Percentiles rank a stretch among this genome's conserved stretches.
Conservation (phyloP, 1,284 basidiomycete genomes). For the Rhodotorula sp. region DNA sequence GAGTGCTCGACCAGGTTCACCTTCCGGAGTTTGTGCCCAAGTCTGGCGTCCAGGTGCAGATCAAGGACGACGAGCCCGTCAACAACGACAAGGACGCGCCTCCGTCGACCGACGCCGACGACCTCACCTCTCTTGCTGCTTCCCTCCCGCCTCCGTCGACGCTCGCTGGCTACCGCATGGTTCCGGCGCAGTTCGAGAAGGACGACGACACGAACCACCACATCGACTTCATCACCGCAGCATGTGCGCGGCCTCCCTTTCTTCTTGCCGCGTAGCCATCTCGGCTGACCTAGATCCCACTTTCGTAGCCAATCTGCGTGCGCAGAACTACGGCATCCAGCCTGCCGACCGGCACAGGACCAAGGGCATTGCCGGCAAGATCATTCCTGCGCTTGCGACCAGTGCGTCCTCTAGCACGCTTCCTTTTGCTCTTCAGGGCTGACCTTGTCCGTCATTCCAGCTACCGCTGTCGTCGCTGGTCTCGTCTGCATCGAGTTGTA, state of each 20-base stretch:
- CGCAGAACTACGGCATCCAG: conserved; percentile 90
- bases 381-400: conserved; percentile 98
- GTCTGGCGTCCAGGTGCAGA: conserved; percentile 89
- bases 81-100: conserved; percentile 31
- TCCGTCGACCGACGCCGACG: conserved; percentile 53
- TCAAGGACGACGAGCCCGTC: conserved; percentile 86
- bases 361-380: conserved; percentile 97
- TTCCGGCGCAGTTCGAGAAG: conserved; percentile 97
- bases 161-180: conserved; percentile 89
- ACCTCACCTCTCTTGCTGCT: conserved; percentile 60
- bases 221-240: conserved; percentile 98
- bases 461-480: conserved; percentile 58
- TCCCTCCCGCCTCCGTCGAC: conserved; percentile 82
- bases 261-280: no score
- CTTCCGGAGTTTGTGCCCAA: conserved; percentile 92
- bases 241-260: conserved; percentile 52
- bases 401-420: conserved; percentile 67
- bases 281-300: background rate
- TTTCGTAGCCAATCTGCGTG: conserved; percentile 75
- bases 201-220: conserved; percentile 98
- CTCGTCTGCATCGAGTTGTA: conserved; percentile 95
- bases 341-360: conserved; percentile 88
- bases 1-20: conserved; percentile 76
- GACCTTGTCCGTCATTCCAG: conserved; percentile 50
- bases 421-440: background rate